Conservation (phyloP, 768 basidiomycete genomes). For the Calocybe cyanea region DNA sequence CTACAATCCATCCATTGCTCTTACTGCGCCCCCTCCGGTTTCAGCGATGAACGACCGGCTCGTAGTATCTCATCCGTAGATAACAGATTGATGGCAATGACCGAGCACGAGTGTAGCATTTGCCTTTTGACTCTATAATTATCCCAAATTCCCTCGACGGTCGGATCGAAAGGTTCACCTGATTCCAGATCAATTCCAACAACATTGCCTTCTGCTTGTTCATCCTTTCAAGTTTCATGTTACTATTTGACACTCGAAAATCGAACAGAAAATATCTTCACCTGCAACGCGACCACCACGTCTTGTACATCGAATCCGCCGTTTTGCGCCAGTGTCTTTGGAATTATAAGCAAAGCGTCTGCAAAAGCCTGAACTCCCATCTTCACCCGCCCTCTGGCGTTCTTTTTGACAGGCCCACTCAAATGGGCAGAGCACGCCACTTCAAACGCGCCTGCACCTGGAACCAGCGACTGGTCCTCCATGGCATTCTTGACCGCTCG, state of each 20-base stretch:
- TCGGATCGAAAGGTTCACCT: conserved; percentile 95
- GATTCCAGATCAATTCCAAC: conserved; percentile 92
- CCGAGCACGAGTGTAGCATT: conserved; percentile 95
- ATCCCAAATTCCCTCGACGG: conserved; percentile 96
- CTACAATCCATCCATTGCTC: conserved; percentile 5
- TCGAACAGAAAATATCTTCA: conserved; percentile 26
- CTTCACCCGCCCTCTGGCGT: conserved; percentile 90
- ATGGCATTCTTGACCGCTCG: conserved; percentile 96
- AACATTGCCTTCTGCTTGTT: conserved; percentile 87
- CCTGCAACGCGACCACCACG: conserved; percentile 87
- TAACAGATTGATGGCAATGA: conserved; percentile 92
- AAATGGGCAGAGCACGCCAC: conserved; percentile 87
- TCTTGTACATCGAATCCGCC: conserved; percentile 98
- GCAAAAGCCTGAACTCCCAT: conserved; percentile 98
- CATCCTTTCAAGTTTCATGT: conserved; percentile 72
- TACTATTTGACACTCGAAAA: too few species aligned
- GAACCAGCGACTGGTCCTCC: conserved; percentile 84
- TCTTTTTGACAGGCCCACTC: conserved; percentile 72
- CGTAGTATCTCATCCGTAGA: conserved; percentile 95
- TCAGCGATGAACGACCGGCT: conserved; percentile 83
- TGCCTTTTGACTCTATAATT: conserved; percentile 98
- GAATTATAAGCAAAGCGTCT: conserved; percentile 90
- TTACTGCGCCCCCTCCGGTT: conserved; percentile 66
- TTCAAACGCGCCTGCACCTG: conserved; percentile 98
- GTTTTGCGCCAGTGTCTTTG: conserved; percentile 94